Percentiles rank a stretch among this genome's conserved stretches.
Evolutionary conservation across 805 yeast genomes (phyloP).

Genomic region (Wickerhamomyces ciferrii): DNA sequence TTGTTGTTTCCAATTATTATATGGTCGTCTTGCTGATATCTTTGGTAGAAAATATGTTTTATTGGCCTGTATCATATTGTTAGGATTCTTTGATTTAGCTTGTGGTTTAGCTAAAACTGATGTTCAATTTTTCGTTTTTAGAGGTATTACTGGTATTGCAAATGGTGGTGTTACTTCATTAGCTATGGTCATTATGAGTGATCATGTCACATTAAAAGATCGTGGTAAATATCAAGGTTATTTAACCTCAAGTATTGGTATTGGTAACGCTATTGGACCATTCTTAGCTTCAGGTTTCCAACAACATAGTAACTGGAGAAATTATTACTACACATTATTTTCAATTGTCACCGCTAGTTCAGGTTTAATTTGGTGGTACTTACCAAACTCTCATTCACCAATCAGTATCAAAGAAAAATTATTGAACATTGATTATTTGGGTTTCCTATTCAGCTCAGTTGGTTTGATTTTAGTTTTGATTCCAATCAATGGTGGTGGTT

Average conservation of each 20-base stretch:
- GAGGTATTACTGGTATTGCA: constrained; percentile 54
- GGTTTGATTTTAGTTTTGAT: constrained; percentile 41
- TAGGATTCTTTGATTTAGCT: constrained; percentile 40
- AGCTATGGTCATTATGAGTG: constrained; percentile 48
- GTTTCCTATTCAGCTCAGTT: constrained; percentile 41
- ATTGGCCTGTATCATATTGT: constrained; percentile 30
- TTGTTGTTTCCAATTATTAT: constrained; percentile 22
- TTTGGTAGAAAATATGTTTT: constrained; percentile 46
- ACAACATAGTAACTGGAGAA: constrained; percentile 32
- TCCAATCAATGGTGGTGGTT: constrained; percentile 56
- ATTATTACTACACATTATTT: constrained; percentile 33
- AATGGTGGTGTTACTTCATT: constrained; percentile 47
- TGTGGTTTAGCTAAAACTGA: constrained; percentile 43
- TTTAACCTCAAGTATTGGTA: neutral
- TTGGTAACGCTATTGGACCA: constrained; percentile 34
- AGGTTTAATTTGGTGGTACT: constrained; percentile 35
- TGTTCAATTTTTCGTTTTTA: constrained; percentile 40
- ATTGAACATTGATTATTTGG: constrained; percentile 44
- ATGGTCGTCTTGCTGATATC: constrained; percentile 51
- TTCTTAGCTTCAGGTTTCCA: constrained; percentile 37
- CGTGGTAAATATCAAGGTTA: constrained; percentile 52
- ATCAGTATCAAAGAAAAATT: constrained; percentile 34
- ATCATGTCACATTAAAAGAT: constrained; percentile 45
- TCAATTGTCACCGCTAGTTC: constrained; percentile 40
- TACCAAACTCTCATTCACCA: constrained; percentile 30